phyloP scores from a whole-genome alignment of 148 eudicot genomes.

The Arbutus unedo region DNA sequence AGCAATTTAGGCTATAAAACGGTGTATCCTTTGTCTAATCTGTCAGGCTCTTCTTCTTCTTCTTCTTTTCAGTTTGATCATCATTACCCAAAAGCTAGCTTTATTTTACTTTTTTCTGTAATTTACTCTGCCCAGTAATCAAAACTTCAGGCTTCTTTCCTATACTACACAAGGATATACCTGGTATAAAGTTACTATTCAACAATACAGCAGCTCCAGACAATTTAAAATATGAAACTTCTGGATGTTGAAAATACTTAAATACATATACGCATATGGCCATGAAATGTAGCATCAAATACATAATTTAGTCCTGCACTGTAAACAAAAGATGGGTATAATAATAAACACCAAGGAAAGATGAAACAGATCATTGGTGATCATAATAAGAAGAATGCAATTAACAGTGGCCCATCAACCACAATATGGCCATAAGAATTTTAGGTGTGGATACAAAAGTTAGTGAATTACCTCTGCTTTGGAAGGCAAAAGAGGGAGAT shows the following conservation, averaged over 20 bases:
- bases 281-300: background rate
- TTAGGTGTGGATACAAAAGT: background rate
- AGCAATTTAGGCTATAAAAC: background rate
- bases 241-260: background rate
- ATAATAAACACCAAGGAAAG: background rate
- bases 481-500: slow-evolving; percentile 46
- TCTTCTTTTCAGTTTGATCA: background rate
- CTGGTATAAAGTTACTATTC: background rate
- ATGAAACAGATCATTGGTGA: background rate
- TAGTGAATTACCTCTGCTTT: slow-evolving; percentile 48
- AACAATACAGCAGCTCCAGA: background rate
- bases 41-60: too few species aligned
- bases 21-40: too few species aligned
- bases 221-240: background rate
- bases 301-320: background rate
- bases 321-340: background rate
- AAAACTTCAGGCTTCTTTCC: background rate
- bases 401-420: background rate
- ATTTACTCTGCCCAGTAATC: background rate
- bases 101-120: too few species aligned
- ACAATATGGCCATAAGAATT: background rate
- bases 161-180: background rate
- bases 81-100: background rate
- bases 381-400: background rate
- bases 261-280: background rate